Evolutionary conservation across 1,284 basidiomycete genomes (phyloP).

Genomic region (Cystobasidiaceae sp.): DNA sequence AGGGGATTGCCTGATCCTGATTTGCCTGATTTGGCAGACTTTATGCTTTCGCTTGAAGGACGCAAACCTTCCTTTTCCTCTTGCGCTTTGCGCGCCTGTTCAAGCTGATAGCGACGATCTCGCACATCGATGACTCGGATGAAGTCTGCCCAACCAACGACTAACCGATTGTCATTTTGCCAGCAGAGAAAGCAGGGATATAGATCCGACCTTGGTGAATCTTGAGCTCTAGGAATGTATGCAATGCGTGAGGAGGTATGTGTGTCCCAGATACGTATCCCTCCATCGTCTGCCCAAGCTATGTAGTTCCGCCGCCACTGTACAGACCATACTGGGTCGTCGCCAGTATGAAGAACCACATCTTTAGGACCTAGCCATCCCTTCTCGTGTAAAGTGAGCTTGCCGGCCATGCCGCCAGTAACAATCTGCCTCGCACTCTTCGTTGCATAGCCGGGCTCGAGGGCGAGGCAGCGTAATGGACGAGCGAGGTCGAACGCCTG

Average conservation of each 20-base stretch:
- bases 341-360: conserved; percentile 74
- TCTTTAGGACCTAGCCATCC: conserved; percentile 96
- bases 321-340: conserved; percentile 90
- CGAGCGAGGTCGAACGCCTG: conserved; percentile 89
- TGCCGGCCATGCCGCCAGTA: conserved; percentile 88
- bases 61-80: conserved; percentile 7
- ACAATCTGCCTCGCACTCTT: conserved; percentile 77
- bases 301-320: conserved; percentile 82
- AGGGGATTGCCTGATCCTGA: conserved; percentile 5
- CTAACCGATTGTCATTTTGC: conserved; percentile 79
- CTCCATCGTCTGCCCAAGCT: conserved; percentile 96
- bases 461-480: conserved; percentile 80
- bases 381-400: conserved; percentile 80
- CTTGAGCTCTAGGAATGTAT: conserved; percentile 73
- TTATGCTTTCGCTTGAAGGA: background rate
- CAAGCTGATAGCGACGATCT: conserved; percentile 25
- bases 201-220: conserved; percentile 81
- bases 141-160: conserved; percentile 90
- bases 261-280: conserved; percentile 90
- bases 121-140: conserved; percentile 69
- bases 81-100: conserved; percentile 6
- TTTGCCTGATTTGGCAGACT: background rate
- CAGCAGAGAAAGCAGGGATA: conserved; percentile 84
- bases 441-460: conserved; percentile 87
- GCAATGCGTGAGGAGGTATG: conserved; percentile 72